Base-by-base conservation (phyloP, 1,139 yeast species). In the Geotrichum restrictum region DNA sequence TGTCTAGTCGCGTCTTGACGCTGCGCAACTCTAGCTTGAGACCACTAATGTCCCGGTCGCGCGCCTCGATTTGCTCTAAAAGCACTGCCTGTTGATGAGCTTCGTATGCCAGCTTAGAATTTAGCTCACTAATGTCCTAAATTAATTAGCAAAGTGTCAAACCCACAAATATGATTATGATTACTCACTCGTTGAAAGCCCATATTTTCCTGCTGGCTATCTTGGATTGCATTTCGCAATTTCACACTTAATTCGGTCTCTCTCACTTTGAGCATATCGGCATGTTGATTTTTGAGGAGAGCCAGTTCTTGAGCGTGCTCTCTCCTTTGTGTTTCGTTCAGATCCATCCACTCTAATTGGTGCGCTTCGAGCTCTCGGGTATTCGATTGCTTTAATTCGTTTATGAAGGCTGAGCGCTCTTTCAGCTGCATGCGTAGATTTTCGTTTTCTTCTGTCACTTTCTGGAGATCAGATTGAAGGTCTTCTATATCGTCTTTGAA, bases 391-490 rank as follows among this genome's bases (percentile, higher is more conserved):
- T 31, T 16, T 11, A 34, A 10, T 7, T 39, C 45, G 3, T 21
- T 46, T 38, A 43, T 22, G 5, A 18, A 22, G 11, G 1, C 47
- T 3, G 47, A 43, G 14, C 31, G 11, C 21, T 43, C 47, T 32
- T 32, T 37, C 10, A 43, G 13, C 22, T 43, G 47, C 8, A 5
- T 3, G 7, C 39, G 47, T 13, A 43, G 31, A 11, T 8, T 7
- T 8, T 43, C 47, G 11, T 11, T 24, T 27, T 43, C 47, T 19
- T 51, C 58, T 38, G 41, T 57, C 45, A 42, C 60, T 33, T 60
- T 53, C 29, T 54, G 47, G 21, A 66, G 38, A 13, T 61, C 52
- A 19, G 24, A 56, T 31, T 62, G 64, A 22, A 66, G 51, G 14
- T 61, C 62, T 22, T 60, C 55, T 18, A 56, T 37, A 41, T 57